Evolutionary conservation across 345 rosid species (phyloP).

Genomic region (Firmiana major): DNA sequence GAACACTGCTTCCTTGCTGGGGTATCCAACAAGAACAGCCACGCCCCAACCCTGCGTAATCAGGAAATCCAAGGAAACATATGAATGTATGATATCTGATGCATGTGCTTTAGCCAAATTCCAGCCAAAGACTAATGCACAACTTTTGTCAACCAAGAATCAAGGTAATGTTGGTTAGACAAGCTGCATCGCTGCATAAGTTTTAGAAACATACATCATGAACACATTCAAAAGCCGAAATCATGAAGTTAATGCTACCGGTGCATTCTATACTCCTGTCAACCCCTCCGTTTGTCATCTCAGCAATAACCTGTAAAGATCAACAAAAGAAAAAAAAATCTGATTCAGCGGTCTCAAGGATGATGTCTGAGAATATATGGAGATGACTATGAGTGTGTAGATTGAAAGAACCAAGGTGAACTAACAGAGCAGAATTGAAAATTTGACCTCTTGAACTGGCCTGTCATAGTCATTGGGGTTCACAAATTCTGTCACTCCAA

Average conservation of each 20-base stretch:
- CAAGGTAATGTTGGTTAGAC: neutral
- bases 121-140: neutral
- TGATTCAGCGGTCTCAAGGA: too few species aligned
- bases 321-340: too few species aligned
- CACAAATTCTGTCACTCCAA: conserved; percentile 26
- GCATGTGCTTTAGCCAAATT: neutral
- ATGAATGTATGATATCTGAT: too few species aligned
- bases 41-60: conserved; percentile 27
- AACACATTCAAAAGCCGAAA: conserved; percentile 37
- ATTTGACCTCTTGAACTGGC: conserved; percentile 37
- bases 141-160: neutral
- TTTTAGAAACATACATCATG: conserved; percentile 35
- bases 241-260: conserved; percentile 27
- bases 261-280: conserved; percentile 43
- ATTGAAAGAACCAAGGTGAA: neutral
- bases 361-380: too few species aligned
- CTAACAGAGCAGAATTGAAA: too few species aligned
- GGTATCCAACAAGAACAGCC: conserved; percentile 34
- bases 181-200: too few species aligned
- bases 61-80: neutral
- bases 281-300: conserved; percentile 45
- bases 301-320: conserved; percentile 26
- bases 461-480: conserved; percentile 33
- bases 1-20: conserved; percentile 17
- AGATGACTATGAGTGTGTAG: neutral